Base-by-base conservation (phyloP, 108 stramenopile genomes). In the Bacterosira constricta region DNA sequence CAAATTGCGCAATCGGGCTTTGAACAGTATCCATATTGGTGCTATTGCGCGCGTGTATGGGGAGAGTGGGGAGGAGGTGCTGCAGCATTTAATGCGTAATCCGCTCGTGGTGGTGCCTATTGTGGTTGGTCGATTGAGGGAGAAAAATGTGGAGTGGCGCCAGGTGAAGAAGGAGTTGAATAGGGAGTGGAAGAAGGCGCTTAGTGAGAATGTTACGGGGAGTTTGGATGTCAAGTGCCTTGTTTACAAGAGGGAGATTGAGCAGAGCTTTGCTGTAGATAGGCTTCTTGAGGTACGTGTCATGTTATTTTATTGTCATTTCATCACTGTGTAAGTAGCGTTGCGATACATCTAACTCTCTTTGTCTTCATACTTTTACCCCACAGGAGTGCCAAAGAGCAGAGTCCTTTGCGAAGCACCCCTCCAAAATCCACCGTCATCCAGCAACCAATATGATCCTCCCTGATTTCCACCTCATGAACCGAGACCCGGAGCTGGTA, bases 131-230 rank as follows among this genome's bases (percentile, higher is more conserved):
- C 81, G 99, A 25, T 86, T 99, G 47, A 83, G 92, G 60, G 95
- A 99, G 74, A 99, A 99, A 80, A 97, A 99, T 69, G 52, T 26
- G 20, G 99, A 98, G 71, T 98, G 98, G 99, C 60, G 96, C 32
- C 87, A 80, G 58, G 81, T 85, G 10, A 89, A 89, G 57, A 76
- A 59, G 36, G 88, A 87, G 32, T 35, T 89, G 38, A 71, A 62
- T 39, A 59, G 85, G 26, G 81, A 81, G 57, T 96, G 92, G 92
- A 90, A 83, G 32, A 52, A 61, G 13, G 41, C 69, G n/a, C 53
- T 71, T n/a, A 86, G 80, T 54, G 79, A 83, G 11, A 88, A 91
- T 63, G 82, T 79, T 45, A 79, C 77, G 51, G 91, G 90, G 4
- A 86, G 87, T 49, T 54, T 89, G 46, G 91, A 96, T 71, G 55